Conservation (phyloP, 2,329 filamentous ascomycete genomes). For the Pseudodiploospora longispora region DNA sequence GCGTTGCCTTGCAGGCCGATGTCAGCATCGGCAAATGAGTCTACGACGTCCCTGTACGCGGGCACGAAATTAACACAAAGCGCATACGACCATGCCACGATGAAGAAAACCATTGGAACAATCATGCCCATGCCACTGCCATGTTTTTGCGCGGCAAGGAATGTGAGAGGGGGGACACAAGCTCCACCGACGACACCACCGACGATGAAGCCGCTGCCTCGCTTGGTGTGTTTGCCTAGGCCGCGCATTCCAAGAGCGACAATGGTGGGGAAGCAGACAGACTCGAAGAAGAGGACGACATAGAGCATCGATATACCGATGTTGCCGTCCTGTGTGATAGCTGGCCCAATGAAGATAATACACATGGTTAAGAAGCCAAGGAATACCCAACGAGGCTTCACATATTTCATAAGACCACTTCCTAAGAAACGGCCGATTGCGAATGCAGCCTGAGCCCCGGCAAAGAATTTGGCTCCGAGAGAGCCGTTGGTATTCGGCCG, state of each 20-base stretch:
- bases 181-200: constrained; percentile 67
- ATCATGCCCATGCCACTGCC: constrained; percentile 56
- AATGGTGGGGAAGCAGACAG: constrained; percentile 74
- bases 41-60: constrained; percentile 53
- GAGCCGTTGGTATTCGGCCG: constrained; percentile 41
- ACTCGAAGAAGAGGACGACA: constrained; percentile 69
- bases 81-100: constrained; percentile 48
- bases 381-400: constrained; percentile 61
- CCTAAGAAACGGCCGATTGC: constrained; percentile 65
- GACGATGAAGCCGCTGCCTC: constrained; percentile 62
- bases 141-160: constrained; percentile 56
- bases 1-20: constrained; percentile 28
- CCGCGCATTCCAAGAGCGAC: constrained; percentile 70
- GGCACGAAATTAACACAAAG: constrained; percentile 59
- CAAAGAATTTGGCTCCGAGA: constrained; percentile 58
- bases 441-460: constrained; percentile 66
- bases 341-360: constrained; percentile 52
- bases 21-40: constrained; percentile 43
- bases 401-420: constrained; percentile 56
- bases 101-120: constrained; percentile 55
- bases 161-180: constrained; percentile 63
- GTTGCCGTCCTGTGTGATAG: constrained; percentile 39
- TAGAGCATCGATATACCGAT: constrained; percentile 55
- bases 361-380: constrained; percentile 54
- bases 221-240: constrained; percentile 68